Conservation (phyloP, 2,329 filamentous ascomycete species). For the Fusarium nurragi region DNA sequence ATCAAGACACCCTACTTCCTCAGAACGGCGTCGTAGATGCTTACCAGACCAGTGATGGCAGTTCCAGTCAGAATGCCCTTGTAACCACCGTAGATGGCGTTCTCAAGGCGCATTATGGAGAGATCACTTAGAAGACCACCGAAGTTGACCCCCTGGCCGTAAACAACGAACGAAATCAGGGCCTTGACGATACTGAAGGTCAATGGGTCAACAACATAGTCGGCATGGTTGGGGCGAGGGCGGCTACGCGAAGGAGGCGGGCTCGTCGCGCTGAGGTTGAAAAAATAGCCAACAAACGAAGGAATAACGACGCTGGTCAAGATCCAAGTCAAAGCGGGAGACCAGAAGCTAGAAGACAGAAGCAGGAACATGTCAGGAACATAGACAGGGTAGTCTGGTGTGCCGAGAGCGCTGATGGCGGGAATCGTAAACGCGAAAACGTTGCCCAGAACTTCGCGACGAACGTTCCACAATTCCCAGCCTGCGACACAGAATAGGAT, state of each 20-base stretch:
- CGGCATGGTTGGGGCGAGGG: conserved; percentile 51
- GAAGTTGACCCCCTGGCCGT: conserved; percentile 71
- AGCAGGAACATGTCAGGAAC: conserved; percentile 85
- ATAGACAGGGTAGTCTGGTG: conserved; percentile 68
- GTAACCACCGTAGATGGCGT: conserved; percentile 76
- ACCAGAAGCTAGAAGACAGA: conserved; percentile 83
- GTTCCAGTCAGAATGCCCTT: conserved; percentile 74
- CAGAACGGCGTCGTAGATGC: conserved; percentile 81
- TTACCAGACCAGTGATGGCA: conserved; percentile 72
- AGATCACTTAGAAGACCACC: conserved; percentile 68
- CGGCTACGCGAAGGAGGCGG: conserved; percentile 55
- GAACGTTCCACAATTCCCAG: conserved; percentile 76
- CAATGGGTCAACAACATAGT: conserved; percentile 80
- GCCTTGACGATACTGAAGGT: conserved; percentile 92
- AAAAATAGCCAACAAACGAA: conserved; percentile 81
- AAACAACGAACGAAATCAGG: conserved; percentile 82
- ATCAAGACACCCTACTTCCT: conserved; percentile 64
- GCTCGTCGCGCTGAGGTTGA: conserved; percentile 77
- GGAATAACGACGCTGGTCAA: conserved; percentile 77
- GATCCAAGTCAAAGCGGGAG: conserved; percentile 79
- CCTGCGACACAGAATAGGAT: conserved; percentile 74
- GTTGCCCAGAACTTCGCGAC: conserved; percentile 75
- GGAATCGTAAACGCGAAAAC: conserved; percentile 79
- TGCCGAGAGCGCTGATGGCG: conserved; percentile 63
- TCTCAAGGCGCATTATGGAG: conserved; percentile 70